phyloP scores from a whole-genome alignment of 805 yeast species.

The Candida pseudofarinosa region DNA sequence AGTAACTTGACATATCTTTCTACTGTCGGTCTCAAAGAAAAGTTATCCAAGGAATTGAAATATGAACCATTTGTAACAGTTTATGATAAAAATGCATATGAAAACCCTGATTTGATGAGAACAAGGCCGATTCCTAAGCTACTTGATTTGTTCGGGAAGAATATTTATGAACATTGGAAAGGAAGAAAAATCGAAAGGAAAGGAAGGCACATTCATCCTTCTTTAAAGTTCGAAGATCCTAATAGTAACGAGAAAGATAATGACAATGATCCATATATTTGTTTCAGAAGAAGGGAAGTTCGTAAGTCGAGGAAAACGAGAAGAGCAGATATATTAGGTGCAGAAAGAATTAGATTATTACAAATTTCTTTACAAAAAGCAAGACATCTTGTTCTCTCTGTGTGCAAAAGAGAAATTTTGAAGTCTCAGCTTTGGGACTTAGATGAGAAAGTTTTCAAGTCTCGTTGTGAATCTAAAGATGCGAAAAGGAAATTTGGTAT shows the following conservation, averaged over 20 bases:
- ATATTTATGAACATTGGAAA: conserved; percentile 80
- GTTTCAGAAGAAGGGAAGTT: conserved; percentile 92
- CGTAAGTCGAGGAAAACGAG: conserved; percentile 95
- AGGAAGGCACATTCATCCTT: conserved; percentile 72
- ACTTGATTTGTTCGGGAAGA: conserved; percentile 57
- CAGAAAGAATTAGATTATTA: conserved; percentile 72
- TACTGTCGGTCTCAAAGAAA: conserved; percentile 54
- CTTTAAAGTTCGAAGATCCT: conserved; percentile 79
- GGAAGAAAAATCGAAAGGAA: conserved; percentile 60
- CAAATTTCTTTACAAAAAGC: conserved; percentile 78
- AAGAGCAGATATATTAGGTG: conserved; percentile 86
- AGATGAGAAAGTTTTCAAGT: conserved; percentile 66
- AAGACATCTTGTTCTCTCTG: conserved; percentile 59
- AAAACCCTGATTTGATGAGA: conserved; percentile 9
- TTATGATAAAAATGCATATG: conserved; percentile 45
- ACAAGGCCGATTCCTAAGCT: conserved; percentile 46
- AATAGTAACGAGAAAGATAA: conserved; percentile 69
- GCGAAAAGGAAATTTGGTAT: conserved; percentile 73
- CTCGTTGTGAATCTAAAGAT: conserved; percentile 66
- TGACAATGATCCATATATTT: conserved; percentile 89
- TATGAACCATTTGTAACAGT: conserved; percentile 55
- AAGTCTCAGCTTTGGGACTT: conserved; percentile 57
- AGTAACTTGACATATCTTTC: conserved; percentile 37
- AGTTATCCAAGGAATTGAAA: conserved; percentile 52
- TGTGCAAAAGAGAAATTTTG: conserved; percentile 70